Percentiles rank a stretch among this genome's conserved stretches.
Conservation (phyloP, 2,329 filamentous ascomycete genomes). For the Talaromyces sp. region DNA sequence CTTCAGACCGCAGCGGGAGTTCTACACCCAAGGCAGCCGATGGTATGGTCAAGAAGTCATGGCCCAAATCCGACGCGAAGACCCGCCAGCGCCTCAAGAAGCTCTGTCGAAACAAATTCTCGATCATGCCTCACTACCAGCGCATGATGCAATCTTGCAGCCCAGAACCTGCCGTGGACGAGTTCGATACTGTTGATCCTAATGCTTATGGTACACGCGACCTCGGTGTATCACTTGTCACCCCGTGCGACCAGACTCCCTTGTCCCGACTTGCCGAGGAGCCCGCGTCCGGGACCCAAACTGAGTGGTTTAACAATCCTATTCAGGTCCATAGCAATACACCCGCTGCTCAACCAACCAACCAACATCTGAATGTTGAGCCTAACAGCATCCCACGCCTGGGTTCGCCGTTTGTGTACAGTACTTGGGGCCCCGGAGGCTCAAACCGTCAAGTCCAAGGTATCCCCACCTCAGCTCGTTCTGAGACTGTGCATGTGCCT, state of each 20-base stretch:
- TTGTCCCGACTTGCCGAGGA: conserved; percentile 39
- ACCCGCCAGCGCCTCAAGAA: conserved; percentile 61
- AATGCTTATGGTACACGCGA: conserved; percentile 47
- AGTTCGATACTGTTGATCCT: conserved; percentile 28
- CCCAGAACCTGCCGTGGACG: conserved; percentile 59
- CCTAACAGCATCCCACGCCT: conserved; percentile 40
- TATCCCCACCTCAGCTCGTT: conserved; percentile 37
- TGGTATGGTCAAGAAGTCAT: conserved; percentile 43
- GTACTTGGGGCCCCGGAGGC: conserved; percentile 51
- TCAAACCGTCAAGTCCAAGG: conserved; percentile 36
- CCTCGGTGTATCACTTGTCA: conserved; percentile 48
- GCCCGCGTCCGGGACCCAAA: conserved; percentile 24
- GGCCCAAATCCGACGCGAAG: conserved; percentile 61
- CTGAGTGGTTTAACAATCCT: conserved; percentile 43
- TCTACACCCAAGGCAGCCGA: conserved; percentile 49
- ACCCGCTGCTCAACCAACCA: conserved; percentile 4
- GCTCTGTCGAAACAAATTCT: conserved; percentile 64
- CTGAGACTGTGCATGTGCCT: conserved; percentile 50
- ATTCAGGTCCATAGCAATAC: conserved; percentile 19
- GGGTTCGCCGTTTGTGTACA: conserved; percentile 54
- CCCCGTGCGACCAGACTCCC: conserved; percentile 42
- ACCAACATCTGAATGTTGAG: conserved; percentile 19
- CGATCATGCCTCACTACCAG: conserved; percentile 66
- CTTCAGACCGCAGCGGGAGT: conserved; percentile 47
- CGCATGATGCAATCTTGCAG: conserved; percentile 62